Conservation (phyloP, 345 rosid genomes). For the Lenwebbia sp. region DNA sequence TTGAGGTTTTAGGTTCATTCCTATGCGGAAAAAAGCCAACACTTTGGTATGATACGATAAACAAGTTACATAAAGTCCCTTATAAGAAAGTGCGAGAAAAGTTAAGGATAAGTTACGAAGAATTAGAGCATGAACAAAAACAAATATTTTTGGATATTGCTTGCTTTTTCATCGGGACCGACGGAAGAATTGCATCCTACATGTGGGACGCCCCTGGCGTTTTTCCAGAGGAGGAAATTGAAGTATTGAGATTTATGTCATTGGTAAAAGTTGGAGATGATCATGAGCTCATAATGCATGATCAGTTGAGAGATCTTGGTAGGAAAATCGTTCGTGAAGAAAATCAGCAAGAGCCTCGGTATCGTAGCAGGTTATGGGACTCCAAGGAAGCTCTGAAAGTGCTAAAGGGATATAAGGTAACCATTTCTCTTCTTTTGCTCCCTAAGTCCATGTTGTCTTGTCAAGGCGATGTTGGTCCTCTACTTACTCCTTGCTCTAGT, state of each 20-base stretch:
- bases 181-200: no score
- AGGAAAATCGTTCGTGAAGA: no score
- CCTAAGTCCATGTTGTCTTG: background rate
- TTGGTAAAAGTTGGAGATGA: no score
- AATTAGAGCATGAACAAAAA: background rate
- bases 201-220: no score
- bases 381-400: background rate
- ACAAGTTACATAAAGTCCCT: background rate
- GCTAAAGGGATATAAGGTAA: background rate
- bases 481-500: background rate
- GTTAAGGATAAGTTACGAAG: background rate
- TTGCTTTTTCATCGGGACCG: no score
- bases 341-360: background rate
- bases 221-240: no score
- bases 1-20: background rate
- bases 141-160: no score
- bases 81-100: accelerated
- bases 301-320: no score
- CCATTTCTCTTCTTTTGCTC: background rate
- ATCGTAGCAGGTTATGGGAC: background rate
- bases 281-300: no score
- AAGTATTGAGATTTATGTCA: no score
- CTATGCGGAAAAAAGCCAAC: background rate
- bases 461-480: background rate
- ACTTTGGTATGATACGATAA: accelerated